Evolutionary conservation across 257 asterid genomes (phyloP).

Genomic region (Solanum arcanum): DNA sequence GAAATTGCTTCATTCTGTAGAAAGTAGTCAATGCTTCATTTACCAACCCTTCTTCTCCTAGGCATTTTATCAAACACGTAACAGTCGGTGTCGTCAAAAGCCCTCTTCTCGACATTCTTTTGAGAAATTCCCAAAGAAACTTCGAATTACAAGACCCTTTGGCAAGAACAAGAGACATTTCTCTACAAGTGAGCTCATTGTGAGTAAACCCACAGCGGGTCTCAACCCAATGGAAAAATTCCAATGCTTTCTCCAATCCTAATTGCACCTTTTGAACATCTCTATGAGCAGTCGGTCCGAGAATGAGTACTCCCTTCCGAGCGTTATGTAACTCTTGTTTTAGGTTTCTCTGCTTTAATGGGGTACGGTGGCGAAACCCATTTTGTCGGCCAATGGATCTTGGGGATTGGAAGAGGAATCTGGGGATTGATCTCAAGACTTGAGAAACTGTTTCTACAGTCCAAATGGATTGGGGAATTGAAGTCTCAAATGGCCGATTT

Average conservation of each 20-base stretch:
- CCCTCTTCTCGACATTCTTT: too few species aligned
- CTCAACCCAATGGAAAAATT: too few species aligned
- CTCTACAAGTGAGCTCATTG: too few species aligned
- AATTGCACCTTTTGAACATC: too few species aligned
- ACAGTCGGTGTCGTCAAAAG: too few species aligned
- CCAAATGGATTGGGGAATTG: too few species aligned
- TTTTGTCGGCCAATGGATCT: slow-evolving; percentile 78
- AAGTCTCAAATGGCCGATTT: slow-evolving; percentile 40
- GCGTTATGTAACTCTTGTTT: slow-evolving; percentile 33
- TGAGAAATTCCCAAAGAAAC: too few species aligned
- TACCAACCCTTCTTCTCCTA: slow-evolving; percentile 81
- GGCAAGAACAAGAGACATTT: too few species aligned
- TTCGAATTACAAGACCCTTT: too few species aligned
- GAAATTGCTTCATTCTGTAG: slow-evolving; percentile 84
- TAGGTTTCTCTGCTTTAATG: slow-evolving; percentile 59
- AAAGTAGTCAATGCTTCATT: slow-evolving; percentile 72
- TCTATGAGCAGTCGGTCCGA: slow-evolving; percentile 72
- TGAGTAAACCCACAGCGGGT: too few species aligned
- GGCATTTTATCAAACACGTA: slow-evolving; percentile 43
- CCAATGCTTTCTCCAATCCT: too few species aligned
- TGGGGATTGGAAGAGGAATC: slow-evolving; percentile 57
- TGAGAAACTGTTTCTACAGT: slow-evolving; percentile 41
- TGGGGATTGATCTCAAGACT: slow-evolving; percentile 69
- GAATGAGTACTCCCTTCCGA: slow-evolving; percentile 41
- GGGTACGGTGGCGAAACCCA: slow-evolving; percentile 66